These are phyloP conservation scores for Ramichloridium luteum DNA, from an alignment of 2,329 filamentous ascomycete species.

Conservation along the genomic window DNA sequence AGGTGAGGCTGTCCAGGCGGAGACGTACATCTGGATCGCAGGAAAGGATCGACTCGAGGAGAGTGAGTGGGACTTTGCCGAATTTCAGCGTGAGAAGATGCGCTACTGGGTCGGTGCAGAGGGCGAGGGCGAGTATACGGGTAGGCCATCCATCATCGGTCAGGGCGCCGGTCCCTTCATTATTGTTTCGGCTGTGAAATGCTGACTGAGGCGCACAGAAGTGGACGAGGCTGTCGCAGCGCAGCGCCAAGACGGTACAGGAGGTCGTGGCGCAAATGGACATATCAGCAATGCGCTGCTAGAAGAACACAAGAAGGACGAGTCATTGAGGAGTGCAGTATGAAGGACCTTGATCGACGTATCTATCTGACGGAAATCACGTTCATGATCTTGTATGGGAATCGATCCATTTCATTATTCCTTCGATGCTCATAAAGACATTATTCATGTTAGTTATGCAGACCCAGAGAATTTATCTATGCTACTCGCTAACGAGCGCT, in stretches of 20 bases:
- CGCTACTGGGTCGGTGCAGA: conserved; percentile 42
- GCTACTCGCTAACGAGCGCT: too few species aligned
- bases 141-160: conserved; percentile 26
- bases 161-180: too few species aligned
- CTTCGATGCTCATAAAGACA: too few species aligned
- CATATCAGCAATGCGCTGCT: conserved; percentile 29
- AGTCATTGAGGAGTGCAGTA: conserved; percentile 23
- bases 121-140: conserved; percentile 35
- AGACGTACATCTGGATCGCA: conserved; percentile 42
- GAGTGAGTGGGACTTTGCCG: conserved; percentile 76
- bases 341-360: too few species aligned
- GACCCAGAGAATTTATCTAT: too few species aligned
- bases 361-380: too few species aligned
- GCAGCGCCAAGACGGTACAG: conserved; percentile 30
- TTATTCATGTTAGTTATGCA: too few species aligned
- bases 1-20: conserved; percentile 31
- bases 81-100: conserved; percentile 69
- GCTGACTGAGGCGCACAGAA: conserved; percentile 20
- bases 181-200: neutral
- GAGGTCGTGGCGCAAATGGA: conserved; percentile 32
- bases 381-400: too few species aligned
- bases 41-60: conserved; percentile 46
- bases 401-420: too few species aligned
- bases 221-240: conserved; percentile 33
- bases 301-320: conserved; percentile 16